These are phyloP conservation scores for Fusarium ambrosium DNA, from an alignment of 2,329 filamentous ascomycete species.

Conservation along the genomic window DNA sequence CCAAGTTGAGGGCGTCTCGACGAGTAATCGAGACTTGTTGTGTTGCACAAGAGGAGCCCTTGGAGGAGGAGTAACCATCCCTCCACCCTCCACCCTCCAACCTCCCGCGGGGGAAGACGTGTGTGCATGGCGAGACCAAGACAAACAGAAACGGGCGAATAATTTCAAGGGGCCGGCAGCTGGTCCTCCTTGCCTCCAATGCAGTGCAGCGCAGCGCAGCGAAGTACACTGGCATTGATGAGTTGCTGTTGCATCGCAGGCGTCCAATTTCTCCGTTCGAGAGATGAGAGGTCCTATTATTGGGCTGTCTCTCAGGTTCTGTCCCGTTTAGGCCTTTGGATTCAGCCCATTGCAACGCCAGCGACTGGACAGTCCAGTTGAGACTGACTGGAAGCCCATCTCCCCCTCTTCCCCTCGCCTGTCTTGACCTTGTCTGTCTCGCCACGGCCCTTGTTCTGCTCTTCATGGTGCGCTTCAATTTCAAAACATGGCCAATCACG, in stretches of 20 bases:
- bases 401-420: background rate
- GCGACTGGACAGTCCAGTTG: conserved; percentile 2
- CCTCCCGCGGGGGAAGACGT: conserved; percentile 16
- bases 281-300: conserved; percentile 13
- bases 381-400: background rate
- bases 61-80: conserved; percentile 7
- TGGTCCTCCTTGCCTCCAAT: background rate
- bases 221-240: background rate
- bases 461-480: background rate
- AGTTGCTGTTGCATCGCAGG: conserved; percentile 40
- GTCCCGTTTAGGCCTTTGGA: background rate
- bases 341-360: conserved; percentile 24
- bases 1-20: conserved; percentile 9
- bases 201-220: background rate
- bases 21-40: conserved; percentile 27
- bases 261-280: conserved; percentile 19
- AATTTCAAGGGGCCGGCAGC: conserved; percentile 22
- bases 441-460: conserved; percentile 1
- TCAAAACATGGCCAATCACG: background rate
- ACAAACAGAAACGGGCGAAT: conserved; percentile 17
- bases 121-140: conserved; percentile 34
- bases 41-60: conserved; percentile 28
- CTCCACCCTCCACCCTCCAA: conserved; percentile 7
- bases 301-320: conserved; percentile 3
- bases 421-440: background rate